Evolutionary conservation across 495 filamentous ascomycete species (phyloP).

Genomic region (Diplogelasinospora grovesii): DNA sequence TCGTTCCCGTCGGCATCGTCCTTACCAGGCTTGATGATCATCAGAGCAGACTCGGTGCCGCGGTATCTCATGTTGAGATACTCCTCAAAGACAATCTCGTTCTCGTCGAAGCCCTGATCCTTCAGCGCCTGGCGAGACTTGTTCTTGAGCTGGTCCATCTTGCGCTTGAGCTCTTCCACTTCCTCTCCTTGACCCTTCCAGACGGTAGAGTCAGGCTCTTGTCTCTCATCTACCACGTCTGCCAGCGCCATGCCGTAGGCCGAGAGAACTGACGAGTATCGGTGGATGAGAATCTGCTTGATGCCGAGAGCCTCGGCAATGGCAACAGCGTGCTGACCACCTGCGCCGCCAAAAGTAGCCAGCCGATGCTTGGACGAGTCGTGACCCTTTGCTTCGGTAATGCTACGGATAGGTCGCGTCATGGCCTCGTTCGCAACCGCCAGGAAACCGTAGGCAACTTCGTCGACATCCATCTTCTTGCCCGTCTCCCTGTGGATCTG

Average conservation of each 20-base stretch:
- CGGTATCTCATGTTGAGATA: conserved; percentile 88
- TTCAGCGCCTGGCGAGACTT: conserved; percentile 58
- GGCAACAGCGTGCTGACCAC: conserved; percentile 93
- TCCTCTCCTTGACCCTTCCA: conserved; percentile 55
- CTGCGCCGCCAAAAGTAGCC: conserved; percentile 90
- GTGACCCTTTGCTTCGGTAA: conserved; percentile 91
- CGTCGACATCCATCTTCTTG: conserved; percentile 72
- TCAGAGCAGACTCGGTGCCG: conserved; percentile 80
- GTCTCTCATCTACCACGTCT: conserved; percentile 87
- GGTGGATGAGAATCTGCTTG: conserved; percentile 77
- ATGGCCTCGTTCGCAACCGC: conserved; percentile 95
- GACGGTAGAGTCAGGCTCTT: conserved; percentile 81
- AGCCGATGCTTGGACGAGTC: conserved; percentile 85
- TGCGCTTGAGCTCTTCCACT: conserved; percentile 44
- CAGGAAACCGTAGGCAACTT: conserved; percentile 86
- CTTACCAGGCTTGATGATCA: conserved; percentile 63
- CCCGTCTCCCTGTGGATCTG: conserved; percentile 65
- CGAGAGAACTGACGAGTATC: conserved; percentile 89
- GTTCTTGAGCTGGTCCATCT: conserved; percentile 58
- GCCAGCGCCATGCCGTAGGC: conserved; percentile 97
- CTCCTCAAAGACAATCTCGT: conserved; percentile 72
- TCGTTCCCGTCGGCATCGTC: conserved; percentile 57
- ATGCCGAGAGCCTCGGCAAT: conserved; percentile 89
- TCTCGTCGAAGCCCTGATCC: conserved; percentile 69
- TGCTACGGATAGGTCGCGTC: conserved; percentile 83